phyloP scores from a whole-genome alignment of 2,329 filamentous ascomycete genomes.

The Fusarium sp. region DNA sequence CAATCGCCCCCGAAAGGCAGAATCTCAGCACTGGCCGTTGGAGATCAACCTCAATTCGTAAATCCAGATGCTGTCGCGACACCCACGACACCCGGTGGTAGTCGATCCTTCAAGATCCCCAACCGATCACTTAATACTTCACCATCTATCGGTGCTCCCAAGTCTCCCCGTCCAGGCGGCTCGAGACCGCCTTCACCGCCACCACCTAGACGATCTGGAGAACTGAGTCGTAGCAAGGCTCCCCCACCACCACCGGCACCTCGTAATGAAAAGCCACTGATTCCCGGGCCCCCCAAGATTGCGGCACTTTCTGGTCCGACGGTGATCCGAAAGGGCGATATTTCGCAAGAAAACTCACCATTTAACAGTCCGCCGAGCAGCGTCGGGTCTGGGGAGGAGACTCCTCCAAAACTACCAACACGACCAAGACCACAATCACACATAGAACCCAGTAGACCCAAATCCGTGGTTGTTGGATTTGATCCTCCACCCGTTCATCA shows the following conservation, averaged over 20 bases:
- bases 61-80: conserved; percentile 61
- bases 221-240: conserved; percentile 63
- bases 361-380: conserved; percentile 89
- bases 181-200: conserved; percentile 73
- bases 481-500: conserved; percentile 69
- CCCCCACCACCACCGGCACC: conserved; percentile 80
- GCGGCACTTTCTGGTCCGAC: conserved; percentile 28
- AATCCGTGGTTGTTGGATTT: conserved; percentile 51
- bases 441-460: conserved; percentile 42
- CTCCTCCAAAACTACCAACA: conserved; percentile 63
- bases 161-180: conserved; percentile 62
- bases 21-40: conserved; percentile 51
- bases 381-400: conserved; percentile 67
- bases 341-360: conserved; percentile 72
- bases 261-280: conserved; percentile 76
- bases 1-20: conserved; percentile 73
- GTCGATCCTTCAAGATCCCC: conserved; percentile 66
- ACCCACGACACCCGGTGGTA: conserved; percentile 57
- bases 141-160: conserved; percentile 52
- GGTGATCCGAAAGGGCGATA: conserved; percentile 31
- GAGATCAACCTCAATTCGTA: conserved; percentile 62
- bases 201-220: conserved; percentile 72
- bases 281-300: conserved; percentile 48
- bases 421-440: conserved; percentile 62
- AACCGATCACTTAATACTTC: conserved; percentile 68